These are phyloP conservation scores for Chaetomium sp. DNA, from an alignment of 2,329 filamentous ascomycete genomes.

Conservation along the genomic window DNA sequence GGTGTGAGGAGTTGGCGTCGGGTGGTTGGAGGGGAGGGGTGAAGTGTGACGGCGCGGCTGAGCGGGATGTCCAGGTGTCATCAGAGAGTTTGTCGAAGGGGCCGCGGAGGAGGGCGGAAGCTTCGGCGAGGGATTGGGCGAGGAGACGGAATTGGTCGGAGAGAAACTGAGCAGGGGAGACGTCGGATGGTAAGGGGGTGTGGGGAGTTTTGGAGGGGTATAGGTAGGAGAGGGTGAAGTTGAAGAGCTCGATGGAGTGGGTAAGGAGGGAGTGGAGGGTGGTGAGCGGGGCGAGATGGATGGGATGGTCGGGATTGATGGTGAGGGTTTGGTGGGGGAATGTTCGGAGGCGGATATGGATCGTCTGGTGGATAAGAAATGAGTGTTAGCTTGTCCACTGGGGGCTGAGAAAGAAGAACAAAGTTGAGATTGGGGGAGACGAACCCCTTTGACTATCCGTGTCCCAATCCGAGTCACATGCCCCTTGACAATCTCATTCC, in stretches of 20 bases:
- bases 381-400: neutral
- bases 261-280: slow-evolving; percentile 71
- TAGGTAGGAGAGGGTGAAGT: slow-evolving; percentile 67
- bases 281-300: slow-evolving; percentile 63
- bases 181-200: slow-evolving; percentile 51
- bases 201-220: slow-evolving; percentile 48
- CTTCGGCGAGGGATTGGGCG: slow-evolving; percentile 47
- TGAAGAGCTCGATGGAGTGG: slow-evolving; percentile 74
- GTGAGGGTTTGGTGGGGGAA: slow-evolving; percentile 47
- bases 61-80: slow-evolving; percentile 39
- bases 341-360: slow-evolving; percentile 70
- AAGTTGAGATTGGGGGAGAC: slow-evolving; percentile 27
- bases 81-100: slow-evolving; percentile 35
- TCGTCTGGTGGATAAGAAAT: slow-evolving; percentile 44
- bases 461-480: slow-evolving; percentile 85
- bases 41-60: slow-evolving; percentile 40
- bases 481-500: slow-evolving; percentile 87
- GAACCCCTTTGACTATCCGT: slow-evolving; percentile 82
- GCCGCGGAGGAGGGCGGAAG: slow-evolving; percentile 51
- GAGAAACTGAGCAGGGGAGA: slow-evolving; percentile 47
- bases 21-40: slow-evolving; percentile 27
- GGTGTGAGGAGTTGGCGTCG: slow-evolving; percentile 9
- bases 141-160: slow-evolving; percentile 51
- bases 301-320: slow-evolving; percentile 42
- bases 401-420: neutral